Evolutionary conservation across 129 eudicot species (phyloP).

Genomic region (Pseudognaphalium luteoalbum): DNA sequence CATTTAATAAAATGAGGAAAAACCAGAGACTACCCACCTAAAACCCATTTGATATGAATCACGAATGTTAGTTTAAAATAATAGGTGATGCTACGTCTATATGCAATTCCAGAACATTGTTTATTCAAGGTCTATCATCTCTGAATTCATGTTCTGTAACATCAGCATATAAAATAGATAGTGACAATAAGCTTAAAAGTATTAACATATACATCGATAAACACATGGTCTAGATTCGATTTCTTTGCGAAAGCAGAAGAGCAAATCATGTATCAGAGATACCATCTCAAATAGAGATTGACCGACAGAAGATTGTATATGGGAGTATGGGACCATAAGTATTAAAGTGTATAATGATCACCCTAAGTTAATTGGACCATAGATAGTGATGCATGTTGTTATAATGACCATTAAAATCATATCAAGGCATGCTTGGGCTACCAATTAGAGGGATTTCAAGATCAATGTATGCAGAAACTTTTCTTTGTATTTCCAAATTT

Average conservation of each 20-base stretch:
- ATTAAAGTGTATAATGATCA: not conserved
- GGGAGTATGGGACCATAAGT: not conserved
- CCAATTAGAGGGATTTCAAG: not conserved
- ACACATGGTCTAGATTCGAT: not conserved
- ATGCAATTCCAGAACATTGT: slow-evolving; percentile 4
- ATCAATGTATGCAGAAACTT: not conserved
- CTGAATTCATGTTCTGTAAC: not conserved
- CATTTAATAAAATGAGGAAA: not conserved
- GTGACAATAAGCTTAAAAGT: not conserved
- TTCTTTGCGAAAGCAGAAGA: not conserved
- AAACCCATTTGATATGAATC: not conserved
- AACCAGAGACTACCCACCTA: not conserved
- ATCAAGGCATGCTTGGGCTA: not conserved
- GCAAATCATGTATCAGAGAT: not conserved
- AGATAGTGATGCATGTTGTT: not conserved
- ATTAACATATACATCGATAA: not conserved
- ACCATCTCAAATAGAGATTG: not conserved
- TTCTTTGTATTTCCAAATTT: not conserved
- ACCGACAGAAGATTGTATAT: not conserved
- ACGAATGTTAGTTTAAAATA: not conserved
- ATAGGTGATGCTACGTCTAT: not conserved
- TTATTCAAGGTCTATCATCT: slow-evolving; percentile 5
- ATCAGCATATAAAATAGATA: not conserved
- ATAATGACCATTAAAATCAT: not conserved
- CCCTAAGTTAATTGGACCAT: not conserved